Evolutionary conservation across 257 asterid genomes (phyloP).

Genomic region (Capsicum chinense): DNA sequence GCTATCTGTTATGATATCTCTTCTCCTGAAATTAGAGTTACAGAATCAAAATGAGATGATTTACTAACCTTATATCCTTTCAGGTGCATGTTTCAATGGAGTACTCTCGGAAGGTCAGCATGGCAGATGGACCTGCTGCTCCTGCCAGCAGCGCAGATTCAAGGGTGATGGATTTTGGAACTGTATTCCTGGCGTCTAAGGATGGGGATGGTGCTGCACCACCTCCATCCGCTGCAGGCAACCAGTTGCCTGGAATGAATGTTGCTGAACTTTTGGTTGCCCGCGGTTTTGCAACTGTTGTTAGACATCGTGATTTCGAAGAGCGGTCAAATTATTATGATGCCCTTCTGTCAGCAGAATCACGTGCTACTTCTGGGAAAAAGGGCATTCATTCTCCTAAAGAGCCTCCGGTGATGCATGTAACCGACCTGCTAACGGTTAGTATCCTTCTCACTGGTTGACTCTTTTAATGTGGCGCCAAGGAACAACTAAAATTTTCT

Average conservation of each 20-base stretch:
- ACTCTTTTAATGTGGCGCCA: neutral
- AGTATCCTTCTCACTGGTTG: constrained; percentile 40
- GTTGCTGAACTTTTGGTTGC: constrained; percentile 87
- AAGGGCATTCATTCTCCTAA: constrained; percentile 88
- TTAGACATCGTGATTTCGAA: constrained; percentile 97
- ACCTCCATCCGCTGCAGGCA: constrained; percentile 53
- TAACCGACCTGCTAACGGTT: constrained; percentile 81
- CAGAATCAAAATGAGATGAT: constrained; percentile 28
- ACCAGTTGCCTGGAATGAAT: constrained; percentile 65
- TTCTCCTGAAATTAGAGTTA: neutral
- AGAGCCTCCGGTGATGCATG: constrained; percentile 87
- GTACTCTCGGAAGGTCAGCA: constrained; percentile 80
- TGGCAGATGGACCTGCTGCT: constrained; percentile 72
- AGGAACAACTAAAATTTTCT: neutral
- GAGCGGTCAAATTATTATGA: constrained; percentile 93
- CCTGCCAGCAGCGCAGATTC: constrained; percentile 61
- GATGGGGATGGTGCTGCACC: constrained; percentile 69
- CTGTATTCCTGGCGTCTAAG: constrained; percentile 75
- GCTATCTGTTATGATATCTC: neutral
- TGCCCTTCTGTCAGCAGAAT: constrained; percentile 85
- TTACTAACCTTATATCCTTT: constrained; percentile 26
- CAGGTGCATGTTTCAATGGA: constrained; percentile 98
- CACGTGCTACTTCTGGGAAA: constrained; percentile 85
- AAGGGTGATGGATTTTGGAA: constrained; percentile 86
- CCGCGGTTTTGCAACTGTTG: constrained; percentile 91